These are phyloP conservation scores for Thielaviopsis populi DNA, from an alignment of 2,329 filamentous ascomycete genomes.

Conservation along the genomic window DNA sequence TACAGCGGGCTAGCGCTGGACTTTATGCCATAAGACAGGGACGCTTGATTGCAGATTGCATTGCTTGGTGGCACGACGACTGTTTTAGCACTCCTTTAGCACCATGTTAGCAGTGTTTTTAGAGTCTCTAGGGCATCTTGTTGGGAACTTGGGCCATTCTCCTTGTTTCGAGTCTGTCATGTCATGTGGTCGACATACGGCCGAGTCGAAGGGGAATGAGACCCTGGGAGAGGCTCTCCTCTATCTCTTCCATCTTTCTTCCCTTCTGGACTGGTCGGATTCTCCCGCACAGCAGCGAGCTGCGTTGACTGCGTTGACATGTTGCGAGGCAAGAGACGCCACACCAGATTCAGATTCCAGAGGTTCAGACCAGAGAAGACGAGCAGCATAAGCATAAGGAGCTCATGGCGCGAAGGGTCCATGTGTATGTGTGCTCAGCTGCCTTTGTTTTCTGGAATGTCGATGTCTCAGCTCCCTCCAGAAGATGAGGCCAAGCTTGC, in stretches of 20 bases:
- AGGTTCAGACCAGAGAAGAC: background rate
- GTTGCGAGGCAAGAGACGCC: background rate
- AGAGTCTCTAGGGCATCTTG: background rate
- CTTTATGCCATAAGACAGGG: background rate
- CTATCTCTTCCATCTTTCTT: background rate
- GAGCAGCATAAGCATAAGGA: too few relatives aligned
- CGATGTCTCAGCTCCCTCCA: background rate
- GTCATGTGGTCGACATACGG: background rate
- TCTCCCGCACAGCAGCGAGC: background rate
- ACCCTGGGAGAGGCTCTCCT: background rate
- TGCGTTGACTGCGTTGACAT: background rate
- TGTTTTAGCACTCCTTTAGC: background rate
- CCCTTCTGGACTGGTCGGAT: background rate
- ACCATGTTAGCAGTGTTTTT: background rate
- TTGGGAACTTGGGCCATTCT: background rate
- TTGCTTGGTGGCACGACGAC: background rate
- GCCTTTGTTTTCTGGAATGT: constrained; percentile 1
- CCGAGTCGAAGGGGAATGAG: background rate
- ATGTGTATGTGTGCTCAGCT: background rate
- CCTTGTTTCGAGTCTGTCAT: background rate
- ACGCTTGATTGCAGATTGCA: too few relatives aligned
- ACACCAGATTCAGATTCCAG: background rate
- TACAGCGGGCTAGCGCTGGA: background rate
- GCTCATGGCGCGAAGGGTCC: background rate
- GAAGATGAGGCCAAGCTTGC: background rate